phyloP scores from a whole-genome alignment of 768 basidiomycete genomes.

The Tulasnella sp. region DNA sequence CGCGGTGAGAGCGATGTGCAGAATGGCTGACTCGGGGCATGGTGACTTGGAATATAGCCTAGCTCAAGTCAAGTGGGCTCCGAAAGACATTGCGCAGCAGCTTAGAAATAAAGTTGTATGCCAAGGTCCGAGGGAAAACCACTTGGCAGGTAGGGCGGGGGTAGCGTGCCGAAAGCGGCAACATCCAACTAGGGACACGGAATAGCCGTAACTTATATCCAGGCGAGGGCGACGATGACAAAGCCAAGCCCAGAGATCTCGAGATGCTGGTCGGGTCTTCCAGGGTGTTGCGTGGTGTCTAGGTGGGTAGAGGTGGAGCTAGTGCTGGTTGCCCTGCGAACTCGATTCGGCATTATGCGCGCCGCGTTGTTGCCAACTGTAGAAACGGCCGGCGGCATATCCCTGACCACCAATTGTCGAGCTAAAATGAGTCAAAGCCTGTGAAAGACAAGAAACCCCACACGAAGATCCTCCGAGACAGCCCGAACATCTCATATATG shows the following conservation, averaged over 20 bases:
- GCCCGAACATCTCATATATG: background rate
- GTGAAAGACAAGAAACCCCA: background rate
- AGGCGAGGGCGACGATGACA: background rate
- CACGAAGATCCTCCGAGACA: background rate
- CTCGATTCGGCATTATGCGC: background rate
- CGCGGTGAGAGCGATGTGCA: background rate
- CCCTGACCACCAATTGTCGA: too few relatives aligned
- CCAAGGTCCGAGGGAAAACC: background rate
- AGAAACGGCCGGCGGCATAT: background rate
- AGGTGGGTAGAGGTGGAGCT: background rate
- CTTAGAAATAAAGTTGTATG: background rate
- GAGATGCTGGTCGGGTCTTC: too few relatives aligned
- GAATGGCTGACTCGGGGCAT: background rate
- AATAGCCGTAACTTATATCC: background rate
- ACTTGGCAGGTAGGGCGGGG: background rate
- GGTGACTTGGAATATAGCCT: background rate
- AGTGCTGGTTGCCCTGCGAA: background rate
- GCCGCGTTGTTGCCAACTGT: background rate
- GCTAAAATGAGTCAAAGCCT: background rate
- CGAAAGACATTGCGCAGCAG: background rate
- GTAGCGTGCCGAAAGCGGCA: background rate
- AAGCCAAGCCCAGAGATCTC: background rate
- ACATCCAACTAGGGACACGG: background rate
- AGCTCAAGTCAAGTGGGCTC: background rate
- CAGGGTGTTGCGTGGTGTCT: background rate